Evolutionary conservation across 768 basidiomycete species (phyloP).

Genomic region (Lentinula edodes): DNA sequence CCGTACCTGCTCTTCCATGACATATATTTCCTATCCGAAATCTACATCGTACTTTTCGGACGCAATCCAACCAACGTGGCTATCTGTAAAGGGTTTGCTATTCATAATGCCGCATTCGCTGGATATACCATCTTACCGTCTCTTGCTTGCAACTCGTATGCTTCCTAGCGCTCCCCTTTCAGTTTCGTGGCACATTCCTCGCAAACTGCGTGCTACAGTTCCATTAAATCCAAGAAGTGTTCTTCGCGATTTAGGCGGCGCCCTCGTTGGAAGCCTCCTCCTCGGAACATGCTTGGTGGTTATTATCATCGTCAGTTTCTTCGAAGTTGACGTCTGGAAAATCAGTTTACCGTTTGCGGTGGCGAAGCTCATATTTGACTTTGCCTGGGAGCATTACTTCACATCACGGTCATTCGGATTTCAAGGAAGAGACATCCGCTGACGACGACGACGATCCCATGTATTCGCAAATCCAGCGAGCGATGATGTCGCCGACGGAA

Average conservation of each 20-base stretch:
- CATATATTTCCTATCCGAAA: no score
- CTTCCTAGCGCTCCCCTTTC: slow-evolving; percentile 49
- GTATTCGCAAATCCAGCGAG: slow-evolving; percentile 8
- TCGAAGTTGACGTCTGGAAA: slow-evolving; percentile 76
- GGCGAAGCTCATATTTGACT: slow-evolving; percentile 66
- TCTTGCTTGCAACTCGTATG: slow-evolving; percentile 62
- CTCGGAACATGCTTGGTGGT: slow-evolving; percentile 65
- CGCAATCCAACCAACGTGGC: slow-evolving; percentile 95
- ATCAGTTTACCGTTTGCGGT: slow-evolving; percentile 79
- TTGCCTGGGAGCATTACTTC: slow-evolving; percentile 49
- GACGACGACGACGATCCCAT: slow-evolving; percentile 9
- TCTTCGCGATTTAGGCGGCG: slow-evolving; percentile 70
- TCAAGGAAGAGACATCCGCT: slow-evolving; percentile 8
- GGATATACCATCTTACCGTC: slow-evolving; percentile 83
- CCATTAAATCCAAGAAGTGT: slow-evolving; percentile 50
- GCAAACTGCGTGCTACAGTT: slow-evolving; percentile 27
- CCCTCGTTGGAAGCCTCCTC: slow-evolving; percentile 64
- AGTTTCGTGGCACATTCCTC: slow-evolving; percentile 58
- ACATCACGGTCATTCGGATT: slow-evolving; percentile 14
- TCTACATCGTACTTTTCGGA: slow-evolving; percentile 70
- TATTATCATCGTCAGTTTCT: slow-evolving; percentile 71
- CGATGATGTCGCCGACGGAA: slow-evolving; percentile 7
- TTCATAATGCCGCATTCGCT: slow-evolving; percentile 75
- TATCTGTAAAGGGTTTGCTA: slow-evolving; percentile 77
- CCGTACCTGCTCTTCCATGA: no score